phyloP scores from a whole-genome alignment of 2,329 filamentous ascomycete genomes.

The Colletotrichum sp. region DNA sequence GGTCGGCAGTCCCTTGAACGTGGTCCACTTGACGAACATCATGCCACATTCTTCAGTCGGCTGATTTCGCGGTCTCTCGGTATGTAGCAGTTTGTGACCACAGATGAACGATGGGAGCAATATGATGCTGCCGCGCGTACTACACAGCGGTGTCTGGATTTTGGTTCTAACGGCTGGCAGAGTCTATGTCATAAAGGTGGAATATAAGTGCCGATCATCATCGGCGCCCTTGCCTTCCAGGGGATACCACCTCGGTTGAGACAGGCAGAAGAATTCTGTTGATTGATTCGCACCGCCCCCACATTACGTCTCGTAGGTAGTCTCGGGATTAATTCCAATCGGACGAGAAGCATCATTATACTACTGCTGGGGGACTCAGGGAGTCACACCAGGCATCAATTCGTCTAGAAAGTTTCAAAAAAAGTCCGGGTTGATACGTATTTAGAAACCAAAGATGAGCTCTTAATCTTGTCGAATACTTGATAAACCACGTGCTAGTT shows the following conservation, averaged over 20 bases:
- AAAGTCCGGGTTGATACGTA: rapidly evolving
- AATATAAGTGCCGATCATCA: neutral
- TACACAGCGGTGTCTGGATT: rapidly evolving
- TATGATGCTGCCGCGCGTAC: neutral
- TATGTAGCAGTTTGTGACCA: neutral
- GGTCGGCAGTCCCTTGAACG: neutral
- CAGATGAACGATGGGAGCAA: neutral
- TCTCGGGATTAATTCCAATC: neutral
- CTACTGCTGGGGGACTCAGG: rapidly evolving
- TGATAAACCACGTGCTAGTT: neutral
- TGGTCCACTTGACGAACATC: neutral
- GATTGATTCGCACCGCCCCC: neutral
- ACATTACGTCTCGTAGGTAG: neutral
- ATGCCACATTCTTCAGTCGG: neutral
- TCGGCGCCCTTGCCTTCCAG: neutral
- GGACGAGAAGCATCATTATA: neutral
- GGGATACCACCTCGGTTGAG: neutral
- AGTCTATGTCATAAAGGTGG: neutral
- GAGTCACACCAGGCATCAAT: neutral
- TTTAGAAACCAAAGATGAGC: neutral
- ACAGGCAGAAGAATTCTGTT: neutral
- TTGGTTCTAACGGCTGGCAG: neutral
- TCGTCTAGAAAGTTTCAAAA: rapidly evolving
- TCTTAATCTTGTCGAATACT: neutral
- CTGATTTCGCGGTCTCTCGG: neutral